Evolutionary conservation across 805 yeast species (phyloP).

Genomic region (Candida stauntonica): DNA sequence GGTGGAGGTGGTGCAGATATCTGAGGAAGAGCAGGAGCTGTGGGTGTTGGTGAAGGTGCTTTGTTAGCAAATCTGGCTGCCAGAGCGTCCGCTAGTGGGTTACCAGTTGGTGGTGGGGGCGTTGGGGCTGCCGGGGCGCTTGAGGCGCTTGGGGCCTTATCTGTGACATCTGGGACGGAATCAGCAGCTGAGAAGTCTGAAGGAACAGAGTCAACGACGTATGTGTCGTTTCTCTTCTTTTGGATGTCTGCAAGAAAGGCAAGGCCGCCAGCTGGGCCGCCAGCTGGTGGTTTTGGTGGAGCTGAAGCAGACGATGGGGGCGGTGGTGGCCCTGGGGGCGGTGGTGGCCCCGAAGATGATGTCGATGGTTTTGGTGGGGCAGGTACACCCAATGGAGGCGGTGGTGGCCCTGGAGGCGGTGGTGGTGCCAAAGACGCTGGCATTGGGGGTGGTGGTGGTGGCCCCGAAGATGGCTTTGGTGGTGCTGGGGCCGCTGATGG

Average conservation of each 20-base stretch:
- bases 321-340: constrained; percentile 25
- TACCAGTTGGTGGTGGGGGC: constrained; percentile 12
- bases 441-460: constrained; percentile 9
- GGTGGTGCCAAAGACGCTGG: constrained; percentile 8
- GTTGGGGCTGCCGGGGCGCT: constrained; percentile 22
- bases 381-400: constrained; percentile 22
- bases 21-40: constrained; percentile 12
- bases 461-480: constrained; percentile 12
- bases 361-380: constrained; percentile 17
- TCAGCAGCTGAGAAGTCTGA: constrained; percentile 23
- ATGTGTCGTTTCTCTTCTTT: constrained; percentile 46
- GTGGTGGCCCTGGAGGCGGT: constrained; percentile 5
- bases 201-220: constrained; percentile 41
- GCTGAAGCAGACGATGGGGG: constrained; percentile 16
- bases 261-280: constrained; percentile 39
- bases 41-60: constrained; percentile 6
- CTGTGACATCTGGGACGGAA: constrained; percentile 18
- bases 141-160: constrained; percentile 21
- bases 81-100: constrained; percentile 17
- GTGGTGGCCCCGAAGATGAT: constrained; percentile 9
- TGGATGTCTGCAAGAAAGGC: constrained; percentile 60
- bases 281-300: constrained; percentile 23
- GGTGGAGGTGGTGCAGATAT: constrained; percentile 15
- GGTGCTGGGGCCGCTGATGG: constrained; percentile 11
- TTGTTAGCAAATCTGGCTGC: constrained; percentile 15